These are phyloP conservation scores for Chalciporus piperatus DNA, from an alignment of 768 basidiomycete species.

Conservation along the genomic window DNA sequence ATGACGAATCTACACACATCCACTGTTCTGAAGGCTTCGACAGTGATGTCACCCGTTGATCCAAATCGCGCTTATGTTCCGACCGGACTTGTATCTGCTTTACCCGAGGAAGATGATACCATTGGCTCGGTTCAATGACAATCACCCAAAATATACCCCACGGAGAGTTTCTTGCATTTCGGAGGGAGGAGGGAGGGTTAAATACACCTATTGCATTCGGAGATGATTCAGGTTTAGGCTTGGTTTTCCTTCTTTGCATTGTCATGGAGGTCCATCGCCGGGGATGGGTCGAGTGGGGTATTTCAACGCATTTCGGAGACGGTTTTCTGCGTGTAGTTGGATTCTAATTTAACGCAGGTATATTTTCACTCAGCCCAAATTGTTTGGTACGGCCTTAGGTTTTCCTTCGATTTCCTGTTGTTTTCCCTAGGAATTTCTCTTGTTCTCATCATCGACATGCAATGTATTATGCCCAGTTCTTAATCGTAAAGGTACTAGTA, in stretches of 20 bases:
- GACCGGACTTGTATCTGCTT: slow-evolving; percentile 2
- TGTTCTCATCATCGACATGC: slow-evolving; percentile 8
- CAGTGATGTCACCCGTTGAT: slow-evolving; percentile 7
- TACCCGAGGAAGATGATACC: background rate
- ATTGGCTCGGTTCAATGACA: slow-evolving; percentile 21
- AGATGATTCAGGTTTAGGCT: background rate
- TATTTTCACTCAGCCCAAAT: background rate
- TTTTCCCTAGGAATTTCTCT: slow-evolving; percentile 24
- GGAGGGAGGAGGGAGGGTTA: background rate
- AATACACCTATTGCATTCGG: background rate
- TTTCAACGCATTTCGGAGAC: background rate
- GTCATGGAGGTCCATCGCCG: background rate
- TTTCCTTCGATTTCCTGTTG: slow-evolving; percentile 14
- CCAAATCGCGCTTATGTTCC: background rate
- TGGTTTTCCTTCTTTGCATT: no score
- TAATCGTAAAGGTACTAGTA: slow-evolving; percentile 14
- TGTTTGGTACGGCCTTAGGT: background rate
- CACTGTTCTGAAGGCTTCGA: slow-evolving; percentile 20
- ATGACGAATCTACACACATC: slow-evolving; percentile 12
- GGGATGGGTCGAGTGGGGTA: background rate
- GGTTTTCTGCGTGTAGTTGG: background rate
- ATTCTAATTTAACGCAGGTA: slow-evolving; percentile 7
- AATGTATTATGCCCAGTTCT: slow-evolving; percentile 21
- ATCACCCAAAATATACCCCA: background rate
- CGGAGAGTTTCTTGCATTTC: background rate